Conservation (phyloP, 192 early-diverging fungal genomes). For the Linnemannia zychae region DNA sequence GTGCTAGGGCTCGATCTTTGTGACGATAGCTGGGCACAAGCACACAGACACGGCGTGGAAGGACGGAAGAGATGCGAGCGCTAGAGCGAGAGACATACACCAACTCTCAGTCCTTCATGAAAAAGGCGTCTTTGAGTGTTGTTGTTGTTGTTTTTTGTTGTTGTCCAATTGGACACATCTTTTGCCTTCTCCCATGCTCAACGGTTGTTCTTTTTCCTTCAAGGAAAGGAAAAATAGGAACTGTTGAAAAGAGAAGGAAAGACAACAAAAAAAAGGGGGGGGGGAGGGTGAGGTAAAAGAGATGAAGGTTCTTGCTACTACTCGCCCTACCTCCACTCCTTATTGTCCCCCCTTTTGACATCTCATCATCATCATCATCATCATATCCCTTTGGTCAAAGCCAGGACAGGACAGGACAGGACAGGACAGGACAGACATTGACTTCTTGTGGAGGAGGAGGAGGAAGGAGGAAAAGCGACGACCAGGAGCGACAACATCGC, state of each 20-base stretch:
- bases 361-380: neutral
- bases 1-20: too few relatives aligned
- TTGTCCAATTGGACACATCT: neutral
- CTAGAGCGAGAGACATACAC: neutral
- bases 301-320: too few relatives aligned
- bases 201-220: too few relatives aligned
- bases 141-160: neutral
- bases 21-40: conserved; percentile 14
- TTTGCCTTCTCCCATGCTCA: neutral
- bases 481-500: neutral
- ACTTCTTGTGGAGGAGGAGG: neutral
- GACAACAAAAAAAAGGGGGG: neutral
- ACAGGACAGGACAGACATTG: neutral
- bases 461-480: neutral
- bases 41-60: neutral
- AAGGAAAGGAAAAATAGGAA: too few relatives aligned
- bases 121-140: too few relatives aligned
- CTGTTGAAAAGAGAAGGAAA: neutral
- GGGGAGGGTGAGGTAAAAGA: too few relatives aligned
- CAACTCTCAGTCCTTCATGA: too few relatives aligned
- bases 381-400: neutral
- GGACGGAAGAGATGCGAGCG: neutral
- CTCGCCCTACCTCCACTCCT: too few relatives aligned
- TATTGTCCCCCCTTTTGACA: neutral
- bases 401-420: neutral